These are phyloP conservation scores for Chaetomiaceae sp. DNA, from an alignment of 2,329 filamentous ascomycete species.

Conservation along the genomic window DNA sequence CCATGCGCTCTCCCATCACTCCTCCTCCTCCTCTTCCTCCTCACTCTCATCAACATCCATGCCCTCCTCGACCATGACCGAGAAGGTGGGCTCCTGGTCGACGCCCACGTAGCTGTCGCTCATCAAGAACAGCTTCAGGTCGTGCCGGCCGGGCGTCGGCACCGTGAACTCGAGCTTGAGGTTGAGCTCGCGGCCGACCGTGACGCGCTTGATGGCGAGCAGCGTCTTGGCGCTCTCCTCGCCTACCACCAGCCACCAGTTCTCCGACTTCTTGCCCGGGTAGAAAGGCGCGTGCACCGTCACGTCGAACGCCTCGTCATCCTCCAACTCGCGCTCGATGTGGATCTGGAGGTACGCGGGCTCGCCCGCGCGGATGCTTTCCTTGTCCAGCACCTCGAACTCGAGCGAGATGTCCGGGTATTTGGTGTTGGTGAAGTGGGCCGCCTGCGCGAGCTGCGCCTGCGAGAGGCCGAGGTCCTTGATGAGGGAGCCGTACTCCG, in stretches of 20 bases:
- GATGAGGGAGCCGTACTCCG: slow-evolving; percentile 70
- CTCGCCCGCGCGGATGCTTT: slow-evolving; percentile 71
- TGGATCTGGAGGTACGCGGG: slow-evolving; percentile 78
- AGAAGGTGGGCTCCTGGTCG: slow-evolving; percentile 89
- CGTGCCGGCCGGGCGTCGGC: slow-evolving; percentile 74
- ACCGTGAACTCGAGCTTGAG: slow-evolving; percentile 84
- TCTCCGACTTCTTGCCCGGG: slow-evolving; percentile 85
- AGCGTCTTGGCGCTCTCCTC: slow-evolving; percentile 84
- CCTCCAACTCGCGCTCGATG: slow-evolving; percentile 76
- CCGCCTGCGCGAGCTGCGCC: slow-evolving; percentile 78
- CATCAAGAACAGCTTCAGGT: slow-evolving; percentile 89
- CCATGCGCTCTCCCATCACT: slow-evolving; percentile 4
- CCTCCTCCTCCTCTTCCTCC: slow-evolving; percentile 61
- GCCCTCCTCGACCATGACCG: slow-evolving; percentile 77
- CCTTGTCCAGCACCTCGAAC: slow-evolving; percentile 76
- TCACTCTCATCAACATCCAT: slow-evolving; percentile 93
- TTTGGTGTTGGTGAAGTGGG: slow-evolving; percentile 89
- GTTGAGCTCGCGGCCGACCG: slow-evolving; percentile 71
- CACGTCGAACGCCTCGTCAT: slow-evolving; percentile 64
- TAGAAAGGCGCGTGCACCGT: slow-evolving; percentile 95
- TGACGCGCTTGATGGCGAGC: slow-evolving; percentile 90
- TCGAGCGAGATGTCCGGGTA: slow-evolving; percentile 93
- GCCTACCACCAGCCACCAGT: slow-evolving; percentile 96
- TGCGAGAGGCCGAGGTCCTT: slow-evolving; percentile 73
- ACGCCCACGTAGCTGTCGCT: slow-evolving; percentile 96